Base-by-base conservation (phyloP, 2,329 filamentous ascomycete genomes). In the Fusarium poae region DNA sequence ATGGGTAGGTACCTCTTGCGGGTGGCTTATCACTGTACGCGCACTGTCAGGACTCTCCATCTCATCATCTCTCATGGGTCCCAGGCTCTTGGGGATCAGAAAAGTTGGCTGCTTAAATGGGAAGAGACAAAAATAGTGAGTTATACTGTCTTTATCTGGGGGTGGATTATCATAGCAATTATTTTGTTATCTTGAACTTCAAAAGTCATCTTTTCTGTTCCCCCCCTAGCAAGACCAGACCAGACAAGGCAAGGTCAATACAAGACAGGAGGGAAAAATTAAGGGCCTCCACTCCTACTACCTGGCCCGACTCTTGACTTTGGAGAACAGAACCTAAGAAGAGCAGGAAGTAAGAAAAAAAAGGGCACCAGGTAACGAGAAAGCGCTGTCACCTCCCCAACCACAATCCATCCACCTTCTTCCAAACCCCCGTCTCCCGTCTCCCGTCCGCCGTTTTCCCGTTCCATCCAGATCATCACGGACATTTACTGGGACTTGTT, bases 391-490 rank as follows among this genome's bases (percentile, higher is more conserved):
- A 72, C 70, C 70, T 72, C 69, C 69, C 69, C 70, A 72, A 72
- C 70, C 70, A 67, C 69, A 72, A 70, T 67, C 70, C 62, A 60
- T 68, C 50, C 49, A 42, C 42, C 37, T 69, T 56, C 45, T 37
- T 49, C 52, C 52, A 44, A 42, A 51, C 49, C 68, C 68, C 66
- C 58, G 68, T 69, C 68, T 66, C 67, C 68, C 72, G 64, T 74
- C 61, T 71, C 66, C 71, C 71, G 66, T 70, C 67, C 71, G 70
- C 64, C 64, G 57, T 72, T 71, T 65, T 66, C 67, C 67, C 56
- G 67, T 73, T 72, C 71, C 68, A 71, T 72, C 71, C 68, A 71
- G 60, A 73, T 73, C 68, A 70, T 73, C 66, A 46, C 63, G 67
- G 70, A 68, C 60, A 63, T 72, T 70, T 72, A 56, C 65, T 66